These are phyloP conservation scores for Scheffersomyces stipitis DNA, from an alignment of 805 yeast genomes.

Conservation along the genomic window DNA sequence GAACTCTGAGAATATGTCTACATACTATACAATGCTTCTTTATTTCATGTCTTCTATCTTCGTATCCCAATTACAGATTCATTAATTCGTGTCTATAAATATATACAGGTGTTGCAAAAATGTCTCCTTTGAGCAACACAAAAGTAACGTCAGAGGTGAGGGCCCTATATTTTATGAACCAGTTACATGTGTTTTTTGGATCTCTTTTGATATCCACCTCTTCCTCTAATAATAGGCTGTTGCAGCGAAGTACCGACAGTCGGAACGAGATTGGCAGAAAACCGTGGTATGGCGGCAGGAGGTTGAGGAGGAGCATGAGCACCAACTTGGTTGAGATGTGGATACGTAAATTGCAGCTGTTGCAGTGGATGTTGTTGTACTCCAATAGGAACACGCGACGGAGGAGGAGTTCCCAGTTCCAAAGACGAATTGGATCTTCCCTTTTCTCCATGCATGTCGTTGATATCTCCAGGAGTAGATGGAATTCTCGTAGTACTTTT, in stretches of 20 bases:
- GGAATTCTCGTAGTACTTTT: not conserved
- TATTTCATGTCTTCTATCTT: too few species aligned
- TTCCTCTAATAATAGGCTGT: slow-evolving; percentile 39
- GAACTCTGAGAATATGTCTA: too few species aligned
- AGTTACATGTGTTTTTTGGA: slow-evolving; percentile 40
- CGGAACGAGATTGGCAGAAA: slow-evolving; percentile 3
- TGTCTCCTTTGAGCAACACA: too few species aligned
- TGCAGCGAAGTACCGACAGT: slow-evolving; percentile 10
- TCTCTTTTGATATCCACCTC: slow-evolving; percentile 47
- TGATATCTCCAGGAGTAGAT: not conserved
- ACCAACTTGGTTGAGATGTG: slow-evolving; percentile 6
- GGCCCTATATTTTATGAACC: too few species aligned
- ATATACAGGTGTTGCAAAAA: too few species aligned
- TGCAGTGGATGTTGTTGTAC: not conserved
- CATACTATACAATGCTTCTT: too few species aligned
- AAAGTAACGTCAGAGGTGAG: too few species aligned
- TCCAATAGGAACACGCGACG: not conserved
- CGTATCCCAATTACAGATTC: too few species aligned
- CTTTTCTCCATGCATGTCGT: not conserved
- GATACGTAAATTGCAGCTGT: slow-evolving; percentile 1
- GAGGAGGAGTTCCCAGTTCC: slow-evolving; percentile 4
- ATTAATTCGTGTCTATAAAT: too few species aligned
- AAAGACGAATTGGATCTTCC: slow-evolving; percentile 10
- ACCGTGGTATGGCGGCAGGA: slow-evolving; percentile 3
- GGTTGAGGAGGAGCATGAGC: not conserved